phyloP scores from a whole-genome alignment of 257 asterid species.

The Solanum medicagineum region DNA sequence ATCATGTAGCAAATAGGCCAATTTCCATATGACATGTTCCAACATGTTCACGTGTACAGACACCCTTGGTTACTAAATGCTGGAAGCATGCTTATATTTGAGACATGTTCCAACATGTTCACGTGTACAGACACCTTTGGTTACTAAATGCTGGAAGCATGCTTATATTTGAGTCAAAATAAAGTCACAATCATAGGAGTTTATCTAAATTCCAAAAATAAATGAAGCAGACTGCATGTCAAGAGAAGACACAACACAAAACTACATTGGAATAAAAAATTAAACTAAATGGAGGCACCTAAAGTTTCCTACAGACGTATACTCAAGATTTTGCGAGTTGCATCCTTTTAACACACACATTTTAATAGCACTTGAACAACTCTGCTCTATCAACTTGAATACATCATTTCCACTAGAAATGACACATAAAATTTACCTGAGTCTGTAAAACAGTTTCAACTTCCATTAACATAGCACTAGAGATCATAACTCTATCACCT shows the following conservation, averaged over 20 bases:
- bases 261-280: neutral
- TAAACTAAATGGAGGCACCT: neutral
- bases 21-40: neutral
- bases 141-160: neutral
- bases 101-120: neutral
- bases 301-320: neutral
- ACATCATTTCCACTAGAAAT: neutral
- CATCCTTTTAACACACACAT: neutral
- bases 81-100: neutral
- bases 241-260: neutral
- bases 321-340: neutral
- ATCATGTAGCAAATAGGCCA: neutral
- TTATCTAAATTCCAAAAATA: neutral
- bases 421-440: conserved; percentile 37
- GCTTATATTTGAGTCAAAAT: neutral
- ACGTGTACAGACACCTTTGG: neutral
- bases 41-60: neutral
- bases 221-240: neutral
- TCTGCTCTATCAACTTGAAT: neutral
- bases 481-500: conserved; percentile 57
- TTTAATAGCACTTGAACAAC: neutral
- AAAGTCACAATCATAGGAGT: neutral
- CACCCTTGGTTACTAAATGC: neutral
- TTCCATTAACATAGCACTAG: conserved; percentile 82
- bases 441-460: conserved; percentile 75